Base-by-base conservation (phyloP, 495 filamentous ascomycete species). In the Talaromyces liani region DNA sequence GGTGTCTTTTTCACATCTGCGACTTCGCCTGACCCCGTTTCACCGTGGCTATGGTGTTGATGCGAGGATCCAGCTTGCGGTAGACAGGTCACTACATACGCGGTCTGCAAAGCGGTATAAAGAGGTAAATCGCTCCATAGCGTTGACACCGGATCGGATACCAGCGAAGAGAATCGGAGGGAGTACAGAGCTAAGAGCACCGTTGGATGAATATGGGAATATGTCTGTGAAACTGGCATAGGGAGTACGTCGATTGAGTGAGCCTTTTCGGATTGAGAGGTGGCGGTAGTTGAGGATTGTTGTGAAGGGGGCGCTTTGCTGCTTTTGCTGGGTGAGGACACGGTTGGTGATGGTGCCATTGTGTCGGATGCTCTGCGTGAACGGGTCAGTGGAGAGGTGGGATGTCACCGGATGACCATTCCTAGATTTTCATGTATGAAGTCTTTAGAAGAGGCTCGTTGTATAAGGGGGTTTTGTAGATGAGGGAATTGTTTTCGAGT, bases 41-140 rank as follows among this genome's bases (percentile, higher is more conserved):
- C 22, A 14, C 8, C 27, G 18, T 31, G 27, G 33, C 10, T 34
- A 54, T 51, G 39, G 4, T 29, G 22, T 20, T 53, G 65, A 10
- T 69, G 63, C 39, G 65, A 64, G 25, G 80, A 74, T 14, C 85
- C 87, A 0, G 81, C 86, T 18, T 83, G 82, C 2, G 91, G 91
- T 12, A 96, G 81, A 73, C 93, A 96, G 24, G 88, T 64, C 18
- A 91, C 70, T 47, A 80, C 85, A 71, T 92, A 97, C 4, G 67
- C 72, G 12, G 84, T 72, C 71, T 98, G 93, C 2, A 92, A 68
- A 2, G 80, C 71, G 2, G 82, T 77, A 14, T 94, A 76, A 56
- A 84, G 74, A 2, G 87, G 82, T n/a, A 94, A 71, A 29, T 83
- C 75, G 34, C 66, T 79, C 1, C 81, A 65, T 61, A 98, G 83